Base-by-base conservation (phyloP, 352 stramenopile genomes). In the Discostella stelligera region DNA sequence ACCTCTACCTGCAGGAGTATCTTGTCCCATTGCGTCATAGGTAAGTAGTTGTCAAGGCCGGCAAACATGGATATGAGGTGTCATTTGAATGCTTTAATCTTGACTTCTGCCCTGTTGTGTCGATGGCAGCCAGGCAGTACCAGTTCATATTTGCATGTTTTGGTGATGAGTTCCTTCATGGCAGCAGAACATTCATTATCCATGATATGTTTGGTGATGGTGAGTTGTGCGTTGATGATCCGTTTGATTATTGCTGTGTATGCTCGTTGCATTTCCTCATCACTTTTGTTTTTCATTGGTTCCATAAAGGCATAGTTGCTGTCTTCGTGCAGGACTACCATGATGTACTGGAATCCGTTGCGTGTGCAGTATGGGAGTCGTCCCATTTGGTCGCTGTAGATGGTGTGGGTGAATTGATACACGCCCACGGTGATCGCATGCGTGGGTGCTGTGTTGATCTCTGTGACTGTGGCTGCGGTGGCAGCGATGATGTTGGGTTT, bases 51-150 rank as follows among this genome's bases (percentile, higher is more conserved):
- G 32, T 82, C 44, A 0, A 75, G 71, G 8, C 60, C 62, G 18
- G 62, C 66, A 3, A 90, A 70, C 0, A 72, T 61, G 27, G 73
- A 55, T 46, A 85, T 63, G 52, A 81, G 77, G 63, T 88, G 82
- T 20, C 77, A 53, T 65, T 88, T 82, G n/a, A 71, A 86, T 25
- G 78, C 82, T 56, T 71, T 64, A 21, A 88, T 86, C n/a, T 72
- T 70, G 23, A 68, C 68, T 52, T 89, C 82, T 18, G 82, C 79
- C 18, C 66, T 56, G 56, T 89, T 89, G 53, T 60, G 20, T 46
- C 74, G 60, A 55, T 88, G 81, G 13, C 62, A 23, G 7, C 50
- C 20, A 3, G 27, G 5, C n/a, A 77, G 77, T 13, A 77, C 65
- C 16, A 85, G 60, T 70, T 90, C 52, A 3, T 69, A 61, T 18